These are phyloP conservation scores for Populus tomentosa DNA, from an alignment of 441 rosid species.

Conservation along the genomic window DNA sequence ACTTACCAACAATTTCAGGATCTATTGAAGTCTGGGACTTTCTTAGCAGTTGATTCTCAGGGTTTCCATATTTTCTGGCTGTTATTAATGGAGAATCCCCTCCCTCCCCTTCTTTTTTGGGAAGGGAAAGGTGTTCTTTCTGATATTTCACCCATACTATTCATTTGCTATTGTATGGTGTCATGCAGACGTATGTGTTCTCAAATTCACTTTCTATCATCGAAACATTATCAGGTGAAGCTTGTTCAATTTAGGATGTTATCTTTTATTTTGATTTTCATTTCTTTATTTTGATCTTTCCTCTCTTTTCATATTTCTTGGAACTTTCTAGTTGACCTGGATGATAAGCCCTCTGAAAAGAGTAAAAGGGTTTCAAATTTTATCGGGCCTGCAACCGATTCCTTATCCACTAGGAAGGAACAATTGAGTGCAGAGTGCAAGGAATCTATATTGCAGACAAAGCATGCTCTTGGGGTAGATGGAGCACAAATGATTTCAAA, in stretches of 20 bases:
- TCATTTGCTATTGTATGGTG: slow-evolving; percentile 29
- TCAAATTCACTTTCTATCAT: slow-evolving; percentile 91
- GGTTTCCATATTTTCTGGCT: slow-evolving; percentile 43
- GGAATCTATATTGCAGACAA: slow-evolving; percentile 39
- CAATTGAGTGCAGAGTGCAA: slow-evolving; percentile 35
- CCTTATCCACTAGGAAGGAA: slow-evolving; percentile 42
- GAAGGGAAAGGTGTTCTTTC: background rate
- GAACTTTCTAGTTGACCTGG: slow-evolving; percentile 50
- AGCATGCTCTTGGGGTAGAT: slow-evolving; percentile 35
- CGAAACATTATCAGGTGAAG: slow-evolving; percentile 85
- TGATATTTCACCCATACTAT: slow-evolving; percentile 4
- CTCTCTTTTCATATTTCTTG: slow-evolving; percentile 12
- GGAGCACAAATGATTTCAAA: slow-evolving; percentile 36
- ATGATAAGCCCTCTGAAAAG: slow-evolving; percentile 51
- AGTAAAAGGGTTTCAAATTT: slow-evolving; percentile 37
- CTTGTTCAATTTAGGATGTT: slow-evolving; percentile 18
- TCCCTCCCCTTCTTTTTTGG: background rate
- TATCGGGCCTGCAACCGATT: slow-evolving; percentile 27
- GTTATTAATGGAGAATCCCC: background rate
- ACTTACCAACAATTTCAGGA: slow-evolving; percentile 87
- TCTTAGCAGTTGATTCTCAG: slow-evolving; percentile 98
- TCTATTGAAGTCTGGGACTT: slow-evolving; percentile 99
- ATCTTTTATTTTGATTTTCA: slow-evolving; percentile 10
- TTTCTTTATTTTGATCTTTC: slow-evolving; percentile 15
- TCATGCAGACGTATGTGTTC: slow-evolving; percentile 90